A percentile compares a stretch with the other conserved stretches of the same genome.
Conservation (phyloP, 2,329 filamentous ascomycete genomes). For the Stemphylium lycopersici region DNA sequence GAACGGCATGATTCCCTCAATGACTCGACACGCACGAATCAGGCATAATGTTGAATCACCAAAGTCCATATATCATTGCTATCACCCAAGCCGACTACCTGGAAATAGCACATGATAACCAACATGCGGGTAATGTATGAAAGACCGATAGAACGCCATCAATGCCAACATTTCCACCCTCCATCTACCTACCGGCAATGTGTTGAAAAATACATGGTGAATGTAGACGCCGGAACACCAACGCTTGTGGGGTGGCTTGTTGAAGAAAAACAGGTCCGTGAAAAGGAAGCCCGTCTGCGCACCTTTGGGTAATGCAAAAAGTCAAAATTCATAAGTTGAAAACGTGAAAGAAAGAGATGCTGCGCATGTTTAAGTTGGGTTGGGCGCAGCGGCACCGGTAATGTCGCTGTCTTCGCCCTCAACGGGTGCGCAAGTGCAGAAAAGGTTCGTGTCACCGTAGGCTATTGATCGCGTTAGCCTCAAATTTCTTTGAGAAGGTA, state of each 20-base stretch:
- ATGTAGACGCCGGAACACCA: constrained; percentile 1
- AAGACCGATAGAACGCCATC: no score
- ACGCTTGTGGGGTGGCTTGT: constrained; percentile 2
- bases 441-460: constrained; percentile 89
- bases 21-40: no score
- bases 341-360: neutral
- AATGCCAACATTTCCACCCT: no score
- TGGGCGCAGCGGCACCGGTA: constrained; percentile 43
- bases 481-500: neutral
- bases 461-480: constrained; percentile 57
- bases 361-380: constrained; percentile 29
- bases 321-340: neutral
- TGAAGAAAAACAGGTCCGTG: neutral
- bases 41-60: no score
- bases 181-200: no score
- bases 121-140: no score
- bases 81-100: no score
- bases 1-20: no score
- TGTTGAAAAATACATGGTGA: no score
- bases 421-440: constrained; percentile 91
- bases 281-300: no score
- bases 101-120: no score
- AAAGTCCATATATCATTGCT: no score
- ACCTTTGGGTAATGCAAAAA: neutral
- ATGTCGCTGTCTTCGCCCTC: constrained; percentile 53